Base-by-base conservation (phyloP, 306 rosid genomes). In the Cucurbita argyrosperma region DNA sequence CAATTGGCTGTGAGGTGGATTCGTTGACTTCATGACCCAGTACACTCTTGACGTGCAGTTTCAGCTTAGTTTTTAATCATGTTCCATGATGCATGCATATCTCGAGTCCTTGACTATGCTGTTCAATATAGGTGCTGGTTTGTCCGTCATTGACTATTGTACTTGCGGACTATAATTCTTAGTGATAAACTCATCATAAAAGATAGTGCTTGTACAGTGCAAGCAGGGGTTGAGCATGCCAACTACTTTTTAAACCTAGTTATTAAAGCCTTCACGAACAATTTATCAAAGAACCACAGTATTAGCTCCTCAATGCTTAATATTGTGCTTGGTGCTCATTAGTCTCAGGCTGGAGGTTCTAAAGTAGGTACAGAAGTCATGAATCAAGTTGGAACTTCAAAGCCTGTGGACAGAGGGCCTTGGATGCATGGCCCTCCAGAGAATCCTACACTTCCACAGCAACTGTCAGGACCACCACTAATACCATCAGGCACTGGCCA, bases 351-450 rank as follows among this genome's bases (percentile, higher is more conserved):
- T 19, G 96, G 93, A 76, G 89, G 82, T 74, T 79, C 82, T 82
- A 85, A 86, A 50, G 43, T 82, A 26, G 96, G 90, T 63, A n/a
- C 89, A 23, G 96, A 89, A 74, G 86, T 86, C 77, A 80, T 84
- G 82, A 86, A 79, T 85, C 96, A 89, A 79, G 81, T 77, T 59
- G 91, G 87, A 84, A 83, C 76, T 81, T 80, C 91, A 50, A 84
- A 83, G 90, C 97, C 84, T 83, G 73, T 78, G 42, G 97, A 90
- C 76, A 84, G 96, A 85, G 94, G 88, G 71, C 81, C 90, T 56
- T 83, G 94, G 94, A 85, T 85, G 84, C 71, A 96, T 50, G 88
- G 89, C 50, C 83, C 79, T 15, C 82, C 87, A 0, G 97, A 89
- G 71, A 88, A 84, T 70, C 70, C 79, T 0, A 16, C 82, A 66